A percentile compares a stretch with the other conserved stretches of the same genome.
Evolutionary conservation across 495 filamentous ascomycete genomes (phyloP).

Genomic region (Geoglossum glabrum): DNA sequence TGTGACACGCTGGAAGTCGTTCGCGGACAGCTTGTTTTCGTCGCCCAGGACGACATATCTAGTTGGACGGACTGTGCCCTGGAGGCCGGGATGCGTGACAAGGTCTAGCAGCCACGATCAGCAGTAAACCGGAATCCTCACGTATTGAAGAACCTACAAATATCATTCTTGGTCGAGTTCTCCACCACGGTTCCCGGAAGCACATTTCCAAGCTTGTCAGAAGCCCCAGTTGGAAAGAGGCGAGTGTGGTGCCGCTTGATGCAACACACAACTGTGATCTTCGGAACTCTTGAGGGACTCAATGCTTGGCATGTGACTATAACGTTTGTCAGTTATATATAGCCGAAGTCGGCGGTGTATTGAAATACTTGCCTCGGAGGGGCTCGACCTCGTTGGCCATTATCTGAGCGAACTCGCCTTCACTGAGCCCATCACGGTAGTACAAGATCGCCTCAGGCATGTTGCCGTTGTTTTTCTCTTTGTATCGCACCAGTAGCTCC

Average conservation of each 20-base stretch:
- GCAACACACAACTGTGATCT: slow-evolving; percentile 1
- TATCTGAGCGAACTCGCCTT: slow-evolving; percentile 55
- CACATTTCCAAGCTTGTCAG: slow-evolving; percentile 37
- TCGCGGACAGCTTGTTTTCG: slow-evolving; percentile 29
- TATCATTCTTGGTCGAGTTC: slow-evolving; percentile 42
- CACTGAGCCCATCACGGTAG: slow-evolving; percentile 82
- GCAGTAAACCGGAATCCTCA: slow-evolving; percentile 47
- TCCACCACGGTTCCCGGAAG: slow-evolving; percentile 69
- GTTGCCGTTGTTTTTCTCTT: slow-evolving; percentile 18
- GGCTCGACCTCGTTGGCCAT: slow-evolving; percentile 34
- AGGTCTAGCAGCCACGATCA: not conserved
- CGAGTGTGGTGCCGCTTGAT: slow-evolving; percentile 75
- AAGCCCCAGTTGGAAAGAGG: slow-evolving; percentile 43
- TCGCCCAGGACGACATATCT: slow-evolving; percentile 65
- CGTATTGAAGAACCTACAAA: slow-evolving; percentile 48
- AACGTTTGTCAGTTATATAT: not conserved
- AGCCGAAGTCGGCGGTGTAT: slow-evolving; percentile 39
- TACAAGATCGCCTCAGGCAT: slow-evolving; percentile 60
- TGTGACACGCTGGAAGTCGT: slow-evolving; percentile 27
- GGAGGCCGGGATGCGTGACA: slow-evolving; percentile 50
- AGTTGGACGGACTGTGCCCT: slow-evolving; percentile 58
- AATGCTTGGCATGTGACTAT: not conserved
- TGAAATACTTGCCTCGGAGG: slow-evolving; percentile 27
- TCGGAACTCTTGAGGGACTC: not conserved
- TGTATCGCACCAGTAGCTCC: slow-evolving; percentile 41